Conservation (phyloP, 805 yeast genomes). For the Maudiozyma serrabonitensis region DNA sequence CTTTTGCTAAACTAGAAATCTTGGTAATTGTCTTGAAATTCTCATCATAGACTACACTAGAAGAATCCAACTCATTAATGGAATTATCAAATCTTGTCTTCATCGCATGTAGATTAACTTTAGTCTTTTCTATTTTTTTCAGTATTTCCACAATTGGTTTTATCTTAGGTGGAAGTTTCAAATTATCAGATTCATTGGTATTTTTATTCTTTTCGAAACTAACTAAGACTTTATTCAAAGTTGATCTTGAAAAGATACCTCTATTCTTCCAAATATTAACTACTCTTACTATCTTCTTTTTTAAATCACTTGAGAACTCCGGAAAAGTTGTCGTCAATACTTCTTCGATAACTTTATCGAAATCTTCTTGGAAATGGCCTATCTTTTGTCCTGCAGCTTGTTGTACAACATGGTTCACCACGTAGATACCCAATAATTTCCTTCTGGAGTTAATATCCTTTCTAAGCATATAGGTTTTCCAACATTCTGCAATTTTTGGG, state of each 20-base stretch:
- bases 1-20: constrained; percentile 24
- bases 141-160: constrained; percentile 21
- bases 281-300: constrained; percentile 46
- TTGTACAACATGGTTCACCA: constrained; percentile 28
- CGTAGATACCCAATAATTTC: constrained; percentile 22
- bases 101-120: constrained; percentile 19
- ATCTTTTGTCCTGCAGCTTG: constrained; percentile 25
- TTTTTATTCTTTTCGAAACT: neutral
- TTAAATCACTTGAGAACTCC: constrained; percentile 33
- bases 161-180: constrained; percentile 28
- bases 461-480: constrained; percentile 21
- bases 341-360: constrained; percentile 23
- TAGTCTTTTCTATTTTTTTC: constrained; percentile 13
- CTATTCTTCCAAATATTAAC: constrained; percentile 60
- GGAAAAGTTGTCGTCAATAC: constrained; percentile 31
- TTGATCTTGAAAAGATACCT: constrained; percentile 35
- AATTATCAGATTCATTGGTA: constrained; percentile 10
- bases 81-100: constrained; percentile 23
- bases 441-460: constrained; percentile 21
- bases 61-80: constrained; percentile 18
- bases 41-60: constrained; percentile 22
- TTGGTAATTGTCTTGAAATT: constrained; percentile 26
- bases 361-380: constrained; percentile 21
- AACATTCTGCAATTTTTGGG: constrained; percentile 17
- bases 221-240: constrained; percentile 5